Conservation (phyloP, 345 rosid genomes). For the Hibiscus mutabilis region DNA sequence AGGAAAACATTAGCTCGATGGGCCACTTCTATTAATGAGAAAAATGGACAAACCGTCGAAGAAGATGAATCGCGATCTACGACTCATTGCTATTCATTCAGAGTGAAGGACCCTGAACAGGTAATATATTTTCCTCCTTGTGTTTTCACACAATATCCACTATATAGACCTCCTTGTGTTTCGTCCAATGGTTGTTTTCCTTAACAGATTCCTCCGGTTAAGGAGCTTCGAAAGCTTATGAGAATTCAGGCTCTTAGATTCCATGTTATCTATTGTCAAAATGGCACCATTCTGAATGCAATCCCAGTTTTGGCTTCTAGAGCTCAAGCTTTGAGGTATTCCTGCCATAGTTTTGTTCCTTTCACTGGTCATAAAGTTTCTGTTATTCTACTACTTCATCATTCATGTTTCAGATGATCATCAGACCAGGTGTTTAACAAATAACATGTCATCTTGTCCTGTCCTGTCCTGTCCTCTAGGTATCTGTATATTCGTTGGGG, state of each 20-base stretch:
- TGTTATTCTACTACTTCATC: background rate
- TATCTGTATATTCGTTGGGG: conserved; percentile 67
- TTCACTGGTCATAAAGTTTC: background rate
- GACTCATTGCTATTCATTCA: conserved; percentile 47
- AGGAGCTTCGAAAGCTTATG: conserved; percentile 57
- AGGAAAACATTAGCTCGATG: conserved; percentile 64
- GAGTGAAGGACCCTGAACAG: conserved; percentile 36
- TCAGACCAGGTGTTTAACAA: background rate
- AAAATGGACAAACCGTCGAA: conserved; percentile 34
- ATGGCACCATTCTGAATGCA: conserved; percentile 48
- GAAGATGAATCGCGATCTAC: conserved; percentile 54
- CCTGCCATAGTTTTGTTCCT: background rate
- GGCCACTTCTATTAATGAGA: conserved; percentile 31
- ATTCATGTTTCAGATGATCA: background rate
- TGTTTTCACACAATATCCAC: too few relatives aligned
- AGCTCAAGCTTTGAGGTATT: conserved; percentile 69
- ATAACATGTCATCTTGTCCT: too few relatives aligned
- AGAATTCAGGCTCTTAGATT: conserved; percentile 69
- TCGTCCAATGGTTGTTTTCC: background rate
- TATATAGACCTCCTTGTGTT: too few relatives aligned
- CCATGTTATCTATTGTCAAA: conserved; percentile 58
- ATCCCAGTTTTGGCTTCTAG: conserved; percentile 75
- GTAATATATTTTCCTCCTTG: too few relatives aligned
- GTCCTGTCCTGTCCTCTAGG: conserved; percentile 23
- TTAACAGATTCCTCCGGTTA: conserved; percentile 50